Evolutionary conservation across 2,329 filamentous ascomycete species (phyloP).

Genomic region (Neoarthrinium moseri): DNA sequence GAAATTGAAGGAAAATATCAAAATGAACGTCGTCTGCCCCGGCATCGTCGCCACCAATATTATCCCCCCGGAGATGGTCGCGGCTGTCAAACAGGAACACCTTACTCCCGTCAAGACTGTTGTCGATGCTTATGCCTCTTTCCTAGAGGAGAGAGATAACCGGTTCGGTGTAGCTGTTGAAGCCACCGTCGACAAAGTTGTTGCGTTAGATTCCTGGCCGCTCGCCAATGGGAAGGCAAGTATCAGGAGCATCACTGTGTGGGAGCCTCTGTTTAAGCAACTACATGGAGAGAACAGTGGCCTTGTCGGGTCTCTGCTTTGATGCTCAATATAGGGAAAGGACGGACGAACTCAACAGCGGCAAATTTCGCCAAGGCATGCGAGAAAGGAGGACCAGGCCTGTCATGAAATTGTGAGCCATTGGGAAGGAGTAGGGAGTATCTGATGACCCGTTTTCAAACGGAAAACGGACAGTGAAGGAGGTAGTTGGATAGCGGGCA

Average conservation of each 20-base stretch:
- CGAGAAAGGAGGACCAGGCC: too few relatives aligned
- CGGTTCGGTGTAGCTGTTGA: slow-evolving; percentile 44
- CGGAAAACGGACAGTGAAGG: too few relatives aligned
- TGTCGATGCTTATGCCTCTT: slow-evolving; percentile 42
- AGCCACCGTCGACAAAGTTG: slow-evolving; percentile 37
- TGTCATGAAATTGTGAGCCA: too few relatives aligned
- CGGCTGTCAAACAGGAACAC: slow-evolving; percentile 34
- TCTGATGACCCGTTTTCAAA: too few relatives aligned
- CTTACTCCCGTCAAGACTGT: slow-evolving; percentile 42
- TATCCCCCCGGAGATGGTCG: slow-evolving; percentile 41
- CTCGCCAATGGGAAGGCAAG: slow-evolving; percentile 40
- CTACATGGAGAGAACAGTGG: slow-evolving; percentile 40
- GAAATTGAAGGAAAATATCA: slow-evolving; percentile 44
- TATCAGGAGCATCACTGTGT: slow-evolving; percentile 42
- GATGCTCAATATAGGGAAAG: background rate
- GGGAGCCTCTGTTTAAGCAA: slow-evolving; percentile 45
- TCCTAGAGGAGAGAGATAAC: slow-evolving; percentile 37
- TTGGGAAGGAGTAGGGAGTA: too few relatives aligned
- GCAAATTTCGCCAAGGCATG: too few relatives aligned
- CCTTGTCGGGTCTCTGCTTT: slow-evolving; percentile 36
- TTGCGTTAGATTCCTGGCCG: slow-evolving; percentile 17
- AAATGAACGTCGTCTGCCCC: slow-evolving; percentile 47
- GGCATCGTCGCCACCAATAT: slow-evolving; percentile 45
- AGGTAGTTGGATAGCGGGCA: background rate
- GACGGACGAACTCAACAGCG: background rate